Conservation (phyloP, 202 grass and related monocot species). For the Schoenoplectus triqueter region DNA sequence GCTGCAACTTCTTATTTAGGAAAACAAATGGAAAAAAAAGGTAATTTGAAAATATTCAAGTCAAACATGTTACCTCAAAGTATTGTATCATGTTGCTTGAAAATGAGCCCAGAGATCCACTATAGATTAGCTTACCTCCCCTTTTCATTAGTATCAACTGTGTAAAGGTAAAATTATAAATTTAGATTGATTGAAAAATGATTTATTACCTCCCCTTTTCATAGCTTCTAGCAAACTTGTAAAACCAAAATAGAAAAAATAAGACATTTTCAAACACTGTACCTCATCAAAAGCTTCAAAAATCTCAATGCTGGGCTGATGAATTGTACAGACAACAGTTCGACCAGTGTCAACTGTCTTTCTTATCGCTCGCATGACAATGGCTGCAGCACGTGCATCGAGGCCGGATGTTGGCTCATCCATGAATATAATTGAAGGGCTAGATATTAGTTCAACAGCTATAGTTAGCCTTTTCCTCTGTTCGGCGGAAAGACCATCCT, state of each 20-base stretch:
- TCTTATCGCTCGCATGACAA: conserved; percentile 70
- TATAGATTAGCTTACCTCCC: conserved; percentile 85
- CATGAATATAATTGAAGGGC: conserved; percentile 73
- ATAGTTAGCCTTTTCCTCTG: conserved; percentile 67
- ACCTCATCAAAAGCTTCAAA: conserved; percentile 79
- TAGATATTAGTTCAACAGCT: conserved; percentile 67
- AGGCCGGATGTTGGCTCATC: conserved; percentile 74
- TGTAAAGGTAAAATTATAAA: conserved; percentile 30
- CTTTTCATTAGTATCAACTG: conserved; percentile 98
- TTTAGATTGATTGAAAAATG: conserved; percentile 7
- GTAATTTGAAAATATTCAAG: neutral
- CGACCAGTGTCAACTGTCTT: conserved; percentile 58
- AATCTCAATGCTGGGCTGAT: conserved; percentile 77
- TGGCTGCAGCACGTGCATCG: conserved; percentile 63
- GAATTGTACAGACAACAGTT: conserved; percentile 69
- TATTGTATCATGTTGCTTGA: conserved; percentile 84
- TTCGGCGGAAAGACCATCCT: conserved; percentile 56
- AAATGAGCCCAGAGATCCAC: conserved; percentile 67
- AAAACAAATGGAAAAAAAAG: neutral
- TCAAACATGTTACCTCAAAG: conserved; percentile 71
- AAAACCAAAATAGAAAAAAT: neutral
- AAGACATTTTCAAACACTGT: neutral
- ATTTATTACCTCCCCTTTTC: neutral
- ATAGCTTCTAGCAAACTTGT: neutral
- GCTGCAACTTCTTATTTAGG: conserved; percentile 17